Conservation (phyloP, 2,329 filamentous ascomycete species). For the Paecilomyces formosus region DNA sequence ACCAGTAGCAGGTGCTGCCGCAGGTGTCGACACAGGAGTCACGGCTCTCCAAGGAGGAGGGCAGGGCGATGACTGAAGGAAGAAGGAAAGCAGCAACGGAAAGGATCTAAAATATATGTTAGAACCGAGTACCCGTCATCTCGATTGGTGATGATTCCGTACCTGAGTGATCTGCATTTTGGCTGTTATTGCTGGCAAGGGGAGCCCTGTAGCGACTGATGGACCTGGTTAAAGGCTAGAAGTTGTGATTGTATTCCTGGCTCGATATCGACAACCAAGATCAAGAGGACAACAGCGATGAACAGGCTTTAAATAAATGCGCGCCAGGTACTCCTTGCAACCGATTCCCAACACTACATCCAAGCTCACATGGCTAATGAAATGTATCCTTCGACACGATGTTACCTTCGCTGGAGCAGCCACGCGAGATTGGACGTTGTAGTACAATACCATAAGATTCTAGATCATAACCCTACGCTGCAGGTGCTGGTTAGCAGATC, state of each 20-base stretch:
- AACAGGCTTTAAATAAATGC: background rate
- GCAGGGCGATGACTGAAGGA: background rate
- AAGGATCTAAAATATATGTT: background rate
- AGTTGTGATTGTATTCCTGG: background rate
- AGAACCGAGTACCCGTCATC: too few relatives aligned
- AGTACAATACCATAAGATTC: background rate
- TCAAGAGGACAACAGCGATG: background rate
- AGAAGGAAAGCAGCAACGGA: background rate
- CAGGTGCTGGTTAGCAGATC: background rate
- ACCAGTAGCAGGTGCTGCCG: slow-evolving; percentile 47
- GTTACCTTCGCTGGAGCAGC: background rate
- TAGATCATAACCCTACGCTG: background rate
- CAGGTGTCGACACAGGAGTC: slow-evolving; percentile 43
- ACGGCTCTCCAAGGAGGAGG: background rate
- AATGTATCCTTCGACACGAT: background rate
- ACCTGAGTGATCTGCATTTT: background rate
- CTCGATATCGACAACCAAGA: background rate
- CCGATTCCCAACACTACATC: background rate
- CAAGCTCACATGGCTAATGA: background rate
- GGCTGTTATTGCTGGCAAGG: background rate
- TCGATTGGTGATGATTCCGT: too few relatives aligned
- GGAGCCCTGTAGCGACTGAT: background rate
- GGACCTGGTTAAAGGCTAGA: background rate
- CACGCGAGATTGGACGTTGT: background rate
- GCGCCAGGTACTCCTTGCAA: background rate